Percentiles rank a stretch among this genome's conserved stretches.
These are phyloP conservation scores for Rhododendron kiyosumense DNA, from an alignment of 148 eudicot species.

Conservation along the genomic window DNA sequence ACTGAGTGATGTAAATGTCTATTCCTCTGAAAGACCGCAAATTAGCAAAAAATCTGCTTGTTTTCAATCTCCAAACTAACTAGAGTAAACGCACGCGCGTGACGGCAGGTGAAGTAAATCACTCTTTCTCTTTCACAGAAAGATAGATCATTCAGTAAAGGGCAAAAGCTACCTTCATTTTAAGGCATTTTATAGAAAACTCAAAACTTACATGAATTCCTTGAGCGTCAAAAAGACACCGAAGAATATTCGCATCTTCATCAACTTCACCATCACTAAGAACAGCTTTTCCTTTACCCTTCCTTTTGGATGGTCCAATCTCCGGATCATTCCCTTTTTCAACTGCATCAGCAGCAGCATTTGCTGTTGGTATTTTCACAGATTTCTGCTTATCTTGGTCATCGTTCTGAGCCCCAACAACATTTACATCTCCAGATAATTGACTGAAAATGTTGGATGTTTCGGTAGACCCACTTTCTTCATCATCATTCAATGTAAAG, in stretches of 20 bases:
- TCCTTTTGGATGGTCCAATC: slow-evolving; percentile 18
- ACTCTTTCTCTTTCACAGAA: not conserved
- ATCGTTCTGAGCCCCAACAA: slow-evolving; percentile 49
- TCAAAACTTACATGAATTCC: slow-evolving; percentile 86
- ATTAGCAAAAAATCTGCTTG: not conserved
- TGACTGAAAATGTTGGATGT: slow-evolving; percentile 85
- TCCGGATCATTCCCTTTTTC: slow-evolving; percentile 19
- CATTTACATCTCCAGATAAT: slow-evolving; percentile 64
- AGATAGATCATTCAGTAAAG: not conserved
- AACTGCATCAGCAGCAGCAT: slow-evolving; percentile 22
- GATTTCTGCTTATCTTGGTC: slow-evolving; percentile 25
- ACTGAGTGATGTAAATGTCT: not conserved
- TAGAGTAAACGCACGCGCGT: not conserved
- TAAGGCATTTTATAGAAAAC: not conserved
- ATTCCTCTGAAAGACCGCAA: not conserved
- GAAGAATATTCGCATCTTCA: slow-evolving; percentile 69
- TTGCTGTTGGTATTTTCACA: slow-evolving; percentile 14
- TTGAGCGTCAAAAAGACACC: slow-evolving; percentile 78
- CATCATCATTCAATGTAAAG: slow-evolving; percentile 68
- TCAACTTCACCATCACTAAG: slow-evolving; percentile 37
- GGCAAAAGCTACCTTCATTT: slow-evolving; percentile 12
- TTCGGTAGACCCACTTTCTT: slow-evolving; percentile 62
- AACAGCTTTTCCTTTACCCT: slow-evolving; percentile 39
- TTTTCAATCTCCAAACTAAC: not conserved
- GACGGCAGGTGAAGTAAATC: not conserved